These are phyloP conservation scores for Skeletonema marinoi DNA, from an alignment of 108 stramenopile genomes.

Conservation along the genomic window DNA sequence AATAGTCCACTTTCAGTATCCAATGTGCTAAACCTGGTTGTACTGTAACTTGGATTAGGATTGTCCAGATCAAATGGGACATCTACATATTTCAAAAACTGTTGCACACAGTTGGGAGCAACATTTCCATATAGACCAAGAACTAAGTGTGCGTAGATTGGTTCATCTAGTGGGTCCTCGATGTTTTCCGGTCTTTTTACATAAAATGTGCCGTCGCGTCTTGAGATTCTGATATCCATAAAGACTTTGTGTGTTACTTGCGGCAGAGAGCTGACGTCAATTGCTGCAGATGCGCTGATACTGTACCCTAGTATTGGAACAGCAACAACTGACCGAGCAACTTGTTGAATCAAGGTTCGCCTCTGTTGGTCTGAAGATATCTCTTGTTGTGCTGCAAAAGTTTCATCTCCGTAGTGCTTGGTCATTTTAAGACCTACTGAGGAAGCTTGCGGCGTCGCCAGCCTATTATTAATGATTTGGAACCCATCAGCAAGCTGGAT, in stretches of 20 bases:
- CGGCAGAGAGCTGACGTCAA: slow-evolving; percentile 17
- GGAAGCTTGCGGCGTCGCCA: neutral
- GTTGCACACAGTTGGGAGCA: slow-evolving; percentile 64
- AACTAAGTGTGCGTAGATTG: slow-evolving; percentile 59
- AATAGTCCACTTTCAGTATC: slow-evolving; percentile 75
- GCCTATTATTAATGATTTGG: neutral
- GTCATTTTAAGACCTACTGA: neutral
- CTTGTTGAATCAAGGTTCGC: neutral
- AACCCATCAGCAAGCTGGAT: neutral
- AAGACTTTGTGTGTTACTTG: slow-evolving; percentile 71
- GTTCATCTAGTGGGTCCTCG: slow-evolving; percentile 62
- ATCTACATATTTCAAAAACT: slow-evolving; percentile 72
- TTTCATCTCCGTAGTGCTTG: neutral
- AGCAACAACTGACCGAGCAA: neutral
- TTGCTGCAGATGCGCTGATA: neutral
- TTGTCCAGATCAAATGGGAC: slow-evolving; percentile 56
- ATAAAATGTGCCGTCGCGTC: slow-evolving; percentile 83
- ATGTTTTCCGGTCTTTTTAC: slow-evolving; percentile 56
- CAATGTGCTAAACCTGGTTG: slow-evolving; percentile 56
- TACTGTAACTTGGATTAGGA: slow-evolving; percentile 70
- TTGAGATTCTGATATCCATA: slow-evolving; percentile 80
- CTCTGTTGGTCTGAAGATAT: neutral
- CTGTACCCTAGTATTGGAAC: neutral
- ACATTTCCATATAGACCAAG: slow-evolving; percentile 73
- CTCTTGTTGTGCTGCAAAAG: neutral